Evolutionary conservation across 2,329 filamentous ascomycete genomes (phyloP).

Genomic region (Exophiala viscosa): DNA sequence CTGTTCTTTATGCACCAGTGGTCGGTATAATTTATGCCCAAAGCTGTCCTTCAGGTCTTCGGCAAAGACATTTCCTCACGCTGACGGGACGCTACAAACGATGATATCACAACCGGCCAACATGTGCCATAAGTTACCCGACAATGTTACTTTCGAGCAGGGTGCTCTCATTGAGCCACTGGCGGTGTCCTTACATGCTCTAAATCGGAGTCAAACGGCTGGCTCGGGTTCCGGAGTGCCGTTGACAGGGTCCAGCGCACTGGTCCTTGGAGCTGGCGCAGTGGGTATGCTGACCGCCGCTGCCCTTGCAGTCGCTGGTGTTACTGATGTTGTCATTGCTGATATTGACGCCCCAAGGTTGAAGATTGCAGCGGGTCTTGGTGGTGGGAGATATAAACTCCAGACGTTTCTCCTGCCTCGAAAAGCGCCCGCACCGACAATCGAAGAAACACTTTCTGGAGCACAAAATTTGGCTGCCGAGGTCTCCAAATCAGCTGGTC

Average conservation of each 20-base stretch:
- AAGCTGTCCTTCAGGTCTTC: slow-evolving; percentile 56
- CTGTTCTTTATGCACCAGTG: slow-evolving; percentile 54
- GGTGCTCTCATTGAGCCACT: slow-evolving; percentile 60
- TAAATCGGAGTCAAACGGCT: slow-evolving; percentile 50
- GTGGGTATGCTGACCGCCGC: slow-evolving; percentile 59
- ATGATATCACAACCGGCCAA: slow-evolving; percentile 59
- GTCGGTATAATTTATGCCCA: slow-evolving; percentile 61
- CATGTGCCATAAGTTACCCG: slow-evolving; percentile 58
- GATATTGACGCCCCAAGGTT: slow-evolving; percentile 58
- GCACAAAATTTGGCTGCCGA: slow-evolving; percentile 36
- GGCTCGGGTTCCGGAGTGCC: slow-evolving; percentile 32
- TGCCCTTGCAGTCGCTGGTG: slow-evolving; percentile 53
- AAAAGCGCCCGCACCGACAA: slow-evolving; percentile 21
- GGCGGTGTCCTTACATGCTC: slow-evolving; percentile 59
- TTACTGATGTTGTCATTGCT: slow-evolving; percentile 55
- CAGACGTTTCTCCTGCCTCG: slow-evolving; percentile 35
- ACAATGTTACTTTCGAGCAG: slow-evolving; percentile 50
- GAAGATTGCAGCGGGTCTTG: slow-evolving; percentile 49
- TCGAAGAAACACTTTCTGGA: slow-evolving; percentile 42
- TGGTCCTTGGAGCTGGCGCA: slow-evolving; percentile 60
- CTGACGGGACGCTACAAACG: slow-evolving; percentile 62
- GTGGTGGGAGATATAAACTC: slow-evolving; percentile 35
- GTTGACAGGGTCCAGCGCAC: slow-evolving; percentile 43
- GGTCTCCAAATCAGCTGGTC: slow-evolving; percentile 31
- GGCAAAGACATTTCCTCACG: slow-evolving; percentile 59